Percentiles rank a stretch among this genome's conserved stretches.
phyloP scores from a whole-genome alignment of 2,329 filamentous ascomycete genomes.

The Penicillium italicum region DNA sequence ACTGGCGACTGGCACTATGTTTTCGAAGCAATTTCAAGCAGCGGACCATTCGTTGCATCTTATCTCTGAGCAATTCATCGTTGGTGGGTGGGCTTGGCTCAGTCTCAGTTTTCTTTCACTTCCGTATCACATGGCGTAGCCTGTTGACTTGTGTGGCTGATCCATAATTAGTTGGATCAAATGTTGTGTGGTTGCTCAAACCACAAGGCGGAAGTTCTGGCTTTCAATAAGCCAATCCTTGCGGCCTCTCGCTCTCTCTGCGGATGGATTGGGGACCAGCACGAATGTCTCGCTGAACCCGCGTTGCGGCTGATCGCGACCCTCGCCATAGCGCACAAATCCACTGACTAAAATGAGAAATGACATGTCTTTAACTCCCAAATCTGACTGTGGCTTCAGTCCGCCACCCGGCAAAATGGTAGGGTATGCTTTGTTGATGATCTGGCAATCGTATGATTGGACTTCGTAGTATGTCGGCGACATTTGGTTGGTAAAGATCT shows the following conservation, averaged over 20 bases:
- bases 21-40: not conserved
- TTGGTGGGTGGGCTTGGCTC: not conserved
- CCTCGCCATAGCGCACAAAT: constrained; percentile 63
- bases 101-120: not conserved
- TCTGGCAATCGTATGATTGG: constrained; percentile 71
- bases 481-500: constrained; percentile 65
- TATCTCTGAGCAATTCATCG: not conserved
- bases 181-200: constrained; percentile 29
- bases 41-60: not conserved
- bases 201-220: constrained; percentile 64
- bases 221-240: constrained; percentile 66
- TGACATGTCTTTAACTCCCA: constrained; percentile 57
- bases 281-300: constrained; percentile 79
- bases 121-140: not conserved
- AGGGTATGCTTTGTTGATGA: constrained; percentile 67
- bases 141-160: not conserved
- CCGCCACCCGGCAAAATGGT: constrained; percentile 46
- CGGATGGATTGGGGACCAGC: constrained; percentile 64
- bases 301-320: constrained; percentile 58
- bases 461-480: constrained; percentile 65
- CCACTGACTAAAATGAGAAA: constrained; percentile 73
- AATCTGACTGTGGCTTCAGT: constrained; percentile 40
- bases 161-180: not conserved
- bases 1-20: not conserved
- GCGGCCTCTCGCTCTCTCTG: constrained; percentile 53